Evolutionary conservation across 202 grass and related monocot species (phyloP), one percentile per base, ranked within the genome.

Genomic region (Zoysia matrella): DNA sequence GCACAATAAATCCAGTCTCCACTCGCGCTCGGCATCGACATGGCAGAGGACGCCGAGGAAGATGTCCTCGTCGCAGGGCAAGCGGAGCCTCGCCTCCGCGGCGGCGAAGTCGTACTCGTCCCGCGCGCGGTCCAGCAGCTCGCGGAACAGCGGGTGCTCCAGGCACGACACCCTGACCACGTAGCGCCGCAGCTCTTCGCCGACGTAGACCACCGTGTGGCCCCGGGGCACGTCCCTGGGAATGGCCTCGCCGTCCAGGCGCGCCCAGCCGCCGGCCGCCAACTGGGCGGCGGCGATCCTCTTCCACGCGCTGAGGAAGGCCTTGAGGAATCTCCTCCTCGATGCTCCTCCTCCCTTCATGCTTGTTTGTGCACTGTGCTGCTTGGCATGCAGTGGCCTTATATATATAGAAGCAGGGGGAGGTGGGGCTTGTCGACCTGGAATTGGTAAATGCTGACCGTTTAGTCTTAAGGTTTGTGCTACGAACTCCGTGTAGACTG

Each of bases 191-290:
- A 18, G 9, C 43, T 64, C 15, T 43, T 92, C 76, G 7, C 94
- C 94, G 72, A 97, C 91, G 82, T 97, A 97, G 42, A 97, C 94
- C 83, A 92, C 94, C 83, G 85, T 90, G 87, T 94, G 91, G 16
- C 94, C 91, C 78, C 71, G 85, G 18, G 94, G 94, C 76, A 97
- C 94, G 70, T 97, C 94, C 49, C 77, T 58, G 47, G 94, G 94
- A 77, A 97, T 78, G 55, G 16, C 49, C 48, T 45, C 79, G 15
- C 2, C 80, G 54, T 78, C 69, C 56, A 84, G 75, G 14, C 54
- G 79, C 4, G 55, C 72, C 77, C 89, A 86, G 41, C 87, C 79
- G 16, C 60, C 46, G 30, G 18, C 41, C 5, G 55, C 54, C 55
- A 57, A 15, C 51, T 70, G 2, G 45, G 66, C 83, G 13, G 61